phyloP scores from a whole-genome alignment of 2,329 filamentous ascomycete species.

The Ophiognomonia clavigignenti-juglandacearum region DNA sequence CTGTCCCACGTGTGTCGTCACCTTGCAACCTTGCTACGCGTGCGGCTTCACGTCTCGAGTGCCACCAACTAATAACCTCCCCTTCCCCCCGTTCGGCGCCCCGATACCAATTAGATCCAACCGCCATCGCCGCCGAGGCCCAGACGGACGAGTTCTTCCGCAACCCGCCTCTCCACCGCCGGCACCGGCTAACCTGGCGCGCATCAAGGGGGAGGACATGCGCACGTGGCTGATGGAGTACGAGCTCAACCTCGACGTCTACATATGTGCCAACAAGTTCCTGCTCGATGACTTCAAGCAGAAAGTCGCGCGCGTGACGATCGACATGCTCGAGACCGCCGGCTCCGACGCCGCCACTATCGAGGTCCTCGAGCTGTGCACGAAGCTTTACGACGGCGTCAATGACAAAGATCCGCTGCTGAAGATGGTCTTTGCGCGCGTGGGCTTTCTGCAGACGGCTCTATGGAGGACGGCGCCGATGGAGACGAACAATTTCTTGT shows the following conservation, averaged over 20 bases:
- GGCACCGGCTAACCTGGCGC: conserved; percentile 20
- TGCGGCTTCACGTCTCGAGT: conserved; percentile 26
- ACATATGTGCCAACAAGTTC: conserved; percentile 44
- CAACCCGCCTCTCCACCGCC: conserved; percentile 13
- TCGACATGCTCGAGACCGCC: conserved; percentile 42
- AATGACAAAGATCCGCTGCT: conserved; percentile 37
- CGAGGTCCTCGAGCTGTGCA: conserved; percentile 39
- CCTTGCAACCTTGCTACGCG: conserved; percentile 33
- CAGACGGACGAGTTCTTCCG: conserved; percentile 11
- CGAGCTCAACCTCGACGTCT: conserved; percentile 42
- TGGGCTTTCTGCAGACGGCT: conserved; percentile 41
- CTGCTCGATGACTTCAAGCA: conserved; percentile 41
- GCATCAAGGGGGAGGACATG: conserved; percentile 40
- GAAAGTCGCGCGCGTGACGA: conserved; percentile 34
- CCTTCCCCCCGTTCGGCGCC: conserved; percentile 19
- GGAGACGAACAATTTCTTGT: conserved; percentile 37
- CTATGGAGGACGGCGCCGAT: conserved; percentile 37
- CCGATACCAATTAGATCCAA: neutral
- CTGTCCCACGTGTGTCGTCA: conserved; percentile 37
- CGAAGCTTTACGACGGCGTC: conserved; percentile 37
- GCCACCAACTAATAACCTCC: conserved; percentile 15
- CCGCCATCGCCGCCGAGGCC: conserved; percentile 10
- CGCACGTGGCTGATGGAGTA: conserved; percentile 43
- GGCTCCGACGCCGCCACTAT: conserved; percentile 36
- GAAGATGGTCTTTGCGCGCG: conserved; percentile 43